A percentile compares a stretch with the other conserved stretches of the same genome.
These are phyloP conservation scores for Tolypocladium guangdongense DNA, from an alignment of 2,329 filamentous ascomycete species.

Conservation along the genomic window DNA sequence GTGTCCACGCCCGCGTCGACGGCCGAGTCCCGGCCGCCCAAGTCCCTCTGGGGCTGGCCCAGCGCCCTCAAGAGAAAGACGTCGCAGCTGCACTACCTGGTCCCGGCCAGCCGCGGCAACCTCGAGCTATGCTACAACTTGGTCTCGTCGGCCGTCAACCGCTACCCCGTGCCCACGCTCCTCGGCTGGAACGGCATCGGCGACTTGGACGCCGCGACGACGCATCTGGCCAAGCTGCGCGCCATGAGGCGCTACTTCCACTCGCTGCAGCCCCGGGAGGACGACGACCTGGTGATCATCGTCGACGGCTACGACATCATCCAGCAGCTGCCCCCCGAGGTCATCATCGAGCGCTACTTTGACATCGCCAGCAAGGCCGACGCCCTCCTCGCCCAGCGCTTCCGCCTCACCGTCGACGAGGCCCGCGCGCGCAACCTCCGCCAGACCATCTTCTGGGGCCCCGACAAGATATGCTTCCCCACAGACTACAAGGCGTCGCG, in stretches of 20 bases:
- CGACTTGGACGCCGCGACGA: constrained; percentile 20
- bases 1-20: background rate
- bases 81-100: constrained; percentile 25
- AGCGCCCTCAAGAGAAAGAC: constrained; percentile 5
- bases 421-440: constrained; percentile 18
- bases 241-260: constrained; percentile 23
- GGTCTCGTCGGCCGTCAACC: constrained; percentile 24
- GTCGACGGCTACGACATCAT: constrained; percentile 54
- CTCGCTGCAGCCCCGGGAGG: constrained; percentile 13
- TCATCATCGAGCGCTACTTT: constrained; percentile 53
- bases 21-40: background rate
- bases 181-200: constrained; percentile 26
- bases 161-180: constrained; percentile 26
- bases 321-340: constrained; percentile 53
- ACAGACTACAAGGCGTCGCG: constrained; percentile 21
- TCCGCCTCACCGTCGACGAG: constrained; percentile 27
- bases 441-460: constrained; percentile 31
- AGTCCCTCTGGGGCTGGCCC: background rate
- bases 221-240: constrained; percentile 29
- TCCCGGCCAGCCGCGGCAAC: constrained; percentile 26
- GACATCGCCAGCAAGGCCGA: constrained; percentile 42
- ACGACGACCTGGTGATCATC: constrained; percentile 52
- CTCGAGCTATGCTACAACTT: constrained; percentile 26
- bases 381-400: constrained; percentile 34
- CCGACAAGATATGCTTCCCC: constrained; percentile 34